Evolutionary conservation across 345 rosid species (phyloP).

Genomic region (Brassica cretica): DNA sequence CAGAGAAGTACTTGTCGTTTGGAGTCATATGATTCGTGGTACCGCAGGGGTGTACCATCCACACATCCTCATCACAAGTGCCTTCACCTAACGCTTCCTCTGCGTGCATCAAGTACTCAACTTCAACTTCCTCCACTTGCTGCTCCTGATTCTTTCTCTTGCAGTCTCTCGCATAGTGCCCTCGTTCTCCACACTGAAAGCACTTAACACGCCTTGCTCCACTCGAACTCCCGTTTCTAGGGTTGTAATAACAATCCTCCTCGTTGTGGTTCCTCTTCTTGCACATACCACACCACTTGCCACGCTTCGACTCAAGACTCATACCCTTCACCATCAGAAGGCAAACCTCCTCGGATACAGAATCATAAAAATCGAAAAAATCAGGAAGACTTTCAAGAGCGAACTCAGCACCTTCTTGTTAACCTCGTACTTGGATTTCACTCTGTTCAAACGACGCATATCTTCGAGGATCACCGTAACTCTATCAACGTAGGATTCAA

Average conservation of each 20-base stretch:
- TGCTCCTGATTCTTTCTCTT: background rate
- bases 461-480: background rate
- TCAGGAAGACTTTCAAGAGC: background rate
- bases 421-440: background rate
- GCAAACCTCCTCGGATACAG: background rate
- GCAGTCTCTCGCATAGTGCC: constrained; percentile 23
- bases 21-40: constrained; percentile 16
- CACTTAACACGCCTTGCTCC: background rate
- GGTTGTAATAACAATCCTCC: background rate
- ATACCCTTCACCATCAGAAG: background rate
- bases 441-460: background rate
- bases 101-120: background rate
- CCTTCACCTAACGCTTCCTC: background rate
- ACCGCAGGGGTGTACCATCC: background rate
- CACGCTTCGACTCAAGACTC: background rate
- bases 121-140: background rate
- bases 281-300: constrained; percentile 8
- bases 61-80: background rate
- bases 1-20: background rate
- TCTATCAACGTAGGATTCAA: background rate
- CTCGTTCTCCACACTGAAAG: background rate
- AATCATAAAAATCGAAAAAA: background rate
- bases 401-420: background rate
- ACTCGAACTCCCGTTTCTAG: background rate
- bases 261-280: background rate